Evolutionary conservation across 345 rosid genomes (phyloP), one percentile per base, ranked within the genome.

Genomic region (Gynandropsis gynandra): DNA sequence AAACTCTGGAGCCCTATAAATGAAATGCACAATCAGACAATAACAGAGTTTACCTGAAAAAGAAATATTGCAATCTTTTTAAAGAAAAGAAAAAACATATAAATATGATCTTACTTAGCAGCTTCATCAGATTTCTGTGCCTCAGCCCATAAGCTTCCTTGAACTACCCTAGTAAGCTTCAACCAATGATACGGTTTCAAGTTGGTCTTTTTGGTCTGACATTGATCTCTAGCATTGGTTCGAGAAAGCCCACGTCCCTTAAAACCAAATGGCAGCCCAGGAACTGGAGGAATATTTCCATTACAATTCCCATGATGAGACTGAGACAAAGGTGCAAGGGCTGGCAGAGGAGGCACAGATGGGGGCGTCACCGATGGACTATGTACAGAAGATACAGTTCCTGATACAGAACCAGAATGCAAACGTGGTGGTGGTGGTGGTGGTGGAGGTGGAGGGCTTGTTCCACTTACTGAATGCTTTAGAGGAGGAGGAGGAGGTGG

Each of bases 91-190:
- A 16, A 20, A 31, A 27, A 49, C n/a, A 27, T 35, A 53, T 24
- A 52, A 19, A 54, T 52, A 51, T 24, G 50, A 58, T 36, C 65
- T 38, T 74, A 86, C 95, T 69, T 75, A 61, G 78, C 75, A 62
- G 75, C 74, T 74, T 86, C 92, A 58, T 78, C 85, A 65, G 80
- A 66, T 69, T 74, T 82, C 52, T 82, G 95, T 27, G 84, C 57
- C 59, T 86, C 95, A 55, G 85, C 92, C 95, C 95, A 86, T 54
- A 86, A 56, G 65, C 92, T 86, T 64, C 95, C 95, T 65, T 77
- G 85, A 69, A 76, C 60, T n/a, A 80, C 95, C 67, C 92, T 82
- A 1, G 92, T 86, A 66, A 86, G 73, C 76, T 86, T 86, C 50
- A 86, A 75, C 95, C 95, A 86, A 52, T 82, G 92, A 67, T 83